phyloP scores from a whole-genome alignment of 2,329 filamentous ascomycete genomes.

The Orbilia oligospora region DNA sequence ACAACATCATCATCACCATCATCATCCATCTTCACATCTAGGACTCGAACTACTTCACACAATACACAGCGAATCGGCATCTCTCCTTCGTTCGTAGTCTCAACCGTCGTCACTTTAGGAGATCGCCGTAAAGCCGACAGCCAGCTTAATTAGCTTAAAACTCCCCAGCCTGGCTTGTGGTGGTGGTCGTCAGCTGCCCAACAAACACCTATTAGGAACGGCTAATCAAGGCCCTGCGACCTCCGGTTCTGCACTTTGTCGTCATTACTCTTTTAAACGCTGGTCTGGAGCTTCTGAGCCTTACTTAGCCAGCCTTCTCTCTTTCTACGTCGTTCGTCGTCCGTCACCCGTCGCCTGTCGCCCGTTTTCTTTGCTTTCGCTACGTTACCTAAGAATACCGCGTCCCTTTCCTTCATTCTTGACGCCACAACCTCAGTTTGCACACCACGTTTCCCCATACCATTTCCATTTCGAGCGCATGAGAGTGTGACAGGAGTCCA shows the following conservation, averaged over 20 bases:
- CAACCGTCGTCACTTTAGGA: constrained; percentile 27
- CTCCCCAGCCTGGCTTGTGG: constrained; percentile 23
- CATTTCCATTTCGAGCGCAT: constrained; percentile 44
- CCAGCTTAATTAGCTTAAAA: constrained; percentile 3
- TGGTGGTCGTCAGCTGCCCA: constrained; percentile 50
- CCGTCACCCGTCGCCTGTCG: constrained; percentile 25
- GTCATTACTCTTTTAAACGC: constrained; percentile 29
- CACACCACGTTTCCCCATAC: constrained; percentile 27
- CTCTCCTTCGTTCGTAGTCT: constrained; percentile 10
- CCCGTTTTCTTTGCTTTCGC: constrained; percentile 1
- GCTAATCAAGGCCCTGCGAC: constrained; percentile 49
- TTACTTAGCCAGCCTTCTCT: constrained; percentile 37
- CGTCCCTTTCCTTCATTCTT: constrained; percentile 6
- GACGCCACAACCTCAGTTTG: constrained; percentile 48
- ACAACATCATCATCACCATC: constrained; percentile 1
- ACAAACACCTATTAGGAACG: constrained; percentile 37
- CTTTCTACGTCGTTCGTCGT: constrained; percentile 18
- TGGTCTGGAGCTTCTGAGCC: not conserved
- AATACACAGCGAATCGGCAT: constrained; percentile 20
- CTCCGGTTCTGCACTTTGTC: constrained; percentile 56
- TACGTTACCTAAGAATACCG: constrained; percentile 1
- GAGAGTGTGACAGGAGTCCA: constrained; percentile 38
- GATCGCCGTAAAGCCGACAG: constrained; percentile 50
- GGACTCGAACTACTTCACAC: not conserved
- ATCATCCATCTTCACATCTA: constrained; percentile 3